Base-by-base conservation (phyloP, 2,329 filamentous ascomycete species). In the Hymenoscyphus occultus region DNA sequence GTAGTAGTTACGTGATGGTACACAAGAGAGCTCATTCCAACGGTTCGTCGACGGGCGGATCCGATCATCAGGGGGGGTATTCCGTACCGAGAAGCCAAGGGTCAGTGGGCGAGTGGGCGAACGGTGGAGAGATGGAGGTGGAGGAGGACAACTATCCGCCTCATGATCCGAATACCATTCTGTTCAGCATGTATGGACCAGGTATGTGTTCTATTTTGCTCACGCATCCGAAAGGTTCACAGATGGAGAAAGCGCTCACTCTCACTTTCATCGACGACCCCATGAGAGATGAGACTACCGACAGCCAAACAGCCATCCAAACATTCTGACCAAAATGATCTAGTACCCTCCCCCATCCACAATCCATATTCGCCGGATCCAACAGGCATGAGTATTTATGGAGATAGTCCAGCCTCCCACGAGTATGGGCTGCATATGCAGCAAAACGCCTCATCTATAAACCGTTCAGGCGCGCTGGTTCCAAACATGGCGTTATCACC, bases 351-450 rank as follows among this genome's bases (percentile, higher is more conserved):
- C 19, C 64, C 22, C 32, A 28, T 63, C 19, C 40, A 31, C 22
- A 63, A 63, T 28, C 56, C 57, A 9, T 65, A 65, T 58, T 63
- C 58, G 31, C 61, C 61, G 16, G 57, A 63, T 14, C 19, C 60
- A 32, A 60, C 54, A 22, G 45, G 7, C 22, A 39, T 56, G n/a
- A 64, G 61, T 54, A 12, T 59, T 13, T 42, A 54, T 61, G 39
- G 54, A 40, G 42, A 56, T 35, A 64, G 40, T 45, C 59, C 61
- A 9, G 42, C 31, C 28, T 16, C 51, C 39, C 64, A 61, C 14
- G 64, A 66, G 19, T 61, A 54, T 54, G 42, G 60, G n/a, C 39
- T 62, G 22, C 67, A 65, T 60, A 64, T 63, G 61, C 54, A 59
- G 5, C 39, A 28, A 22, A 51, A 51, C 45, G 45, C 45, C n/a